These are phyloP conservation scores for Malassezia yamatoensis DNA, from an alignment of 1,284 basidiomycete genomes.

Conservation along the genomic window DNA sequence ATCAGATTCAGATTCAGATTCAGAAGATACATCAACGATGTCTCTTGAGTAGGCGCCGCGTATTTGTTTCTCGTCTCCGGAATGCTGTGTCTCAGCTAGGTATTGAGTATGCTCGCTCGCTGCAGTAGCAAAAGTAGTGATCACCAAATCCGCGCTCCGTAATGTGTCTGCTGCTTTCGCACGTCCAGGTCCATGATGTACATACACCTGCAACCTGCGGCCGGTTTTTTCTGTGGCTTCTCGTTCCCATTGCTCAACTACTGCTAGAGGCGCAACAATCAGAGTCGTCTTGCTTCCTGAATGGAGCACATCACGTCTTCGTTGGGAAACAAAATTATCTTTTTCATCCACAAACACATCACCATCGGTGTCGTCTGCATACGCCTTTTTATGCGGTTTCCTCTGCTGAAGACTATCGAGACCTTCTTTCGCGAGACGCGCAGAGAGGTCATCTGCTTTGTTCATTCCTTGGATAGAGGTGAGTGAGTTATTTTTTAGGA, in stretches of 20 bases:
- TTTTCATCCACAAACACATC: neutral
- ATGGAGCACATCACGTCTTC: conserved; percentile 5
- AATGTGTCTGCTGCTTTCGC: conserved; percentile 18
- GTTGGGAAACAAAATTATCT: conserved; percentile 2
- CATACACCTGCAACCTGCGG: conserved; percentile 28
- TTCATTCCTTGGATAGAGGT: neutral
- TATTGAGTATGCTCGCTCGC: conserved; percentile 27
- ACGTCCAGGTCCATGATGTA: conserved; percentile 37
- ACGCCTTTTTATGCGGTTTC: neutral
- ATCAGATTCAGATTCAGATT: neutral
- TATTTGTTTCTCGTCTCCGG: neutral
- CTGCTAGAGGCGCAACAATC: conserved; percentile 52
- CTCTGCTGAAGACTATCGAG: neutral
- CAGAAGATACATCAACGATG: conserved; percentile 24
- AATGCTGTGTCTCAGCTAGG: conserved; percentile 1
- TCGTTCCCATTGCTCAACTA: conserved; percentile 81
- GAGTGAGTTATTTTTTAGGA: conserved; percentile 51
- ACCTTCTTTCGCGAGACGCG: neutral
- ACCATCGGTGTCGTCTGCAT: neutral
- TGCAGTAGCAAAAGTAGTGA: conserved; percentile 41
- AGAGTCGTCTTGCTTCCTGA: conserved; percentile 24
- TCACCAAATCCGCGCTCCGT: conserved; percentile 29
- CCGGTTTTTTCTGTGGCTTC: conserved; percentile 70
- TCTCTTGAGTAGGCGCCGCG: conserved; percentile 49
- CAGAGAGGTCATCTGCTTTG: neutral